Percentiles rank a stretch among this genome's conserved stretches.
phyloP scores from a whole-genome alignment of 306 rosid species.

The Hylodesmum podocarpum region DNA sequence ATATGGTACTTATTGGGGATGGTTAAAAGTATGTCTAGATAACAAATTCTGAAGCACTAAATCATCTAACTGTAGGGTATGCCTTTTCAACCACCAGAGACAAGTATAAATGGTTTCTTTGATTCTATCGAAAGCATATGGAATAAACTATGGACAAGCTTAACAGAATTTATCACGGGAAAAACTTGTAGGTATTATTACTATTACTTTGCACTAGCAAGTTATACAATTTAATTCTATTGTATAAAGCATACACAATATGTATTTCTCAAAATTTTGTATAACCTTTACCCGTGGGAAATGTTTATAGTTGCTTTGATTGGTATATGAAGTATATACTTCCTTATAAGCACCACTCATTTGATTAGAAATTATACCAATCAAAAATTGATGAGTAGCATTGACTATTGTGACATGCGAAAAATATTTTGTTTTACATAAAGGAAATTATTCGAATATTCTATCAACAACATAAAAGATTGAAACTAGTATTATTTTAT shows the following conservation, averaged over 20 bases:
- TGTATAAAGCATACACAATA: background rate
- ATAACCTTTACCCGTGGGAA: background rate
- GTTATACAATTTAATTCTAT: constrained; percentile 13
- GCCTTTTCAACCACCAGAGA: constrained; percentile 72
- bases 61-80: constrained; percentile 48
- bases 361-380: background rate
- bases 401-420: background rate
- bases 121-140: constrained; percentile 62
- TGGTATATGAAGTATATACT: background rate
- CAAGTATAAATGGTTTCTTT: constrained; percentile 56
- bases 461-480: background rate
- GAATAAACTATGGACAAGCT: constrained; percentile 60
- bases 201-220: background rate
- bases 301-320: constrained; percentile 11
- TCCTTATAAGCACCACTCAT: background rate
- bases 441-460: background rate
- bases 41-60: constrained; percentile 24
- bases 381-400: background rate
- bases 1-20: background rate
- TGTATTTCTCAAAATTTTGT: constrained; percentile 5
- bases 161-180: constrained; percentile 65
- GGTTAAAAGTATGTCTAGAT: background rate
- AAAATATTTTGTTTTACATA: background rate
- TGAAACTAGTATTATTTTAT: background rate
- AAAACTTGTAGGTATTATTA: constrained; percentile 74